Percentiles rank a stretch among this genome's conserved stretches.
Evolutionary conservation across 148 eudicot species (phyloP).

Genomic region (Pharnaceum exiguum): DNA sequence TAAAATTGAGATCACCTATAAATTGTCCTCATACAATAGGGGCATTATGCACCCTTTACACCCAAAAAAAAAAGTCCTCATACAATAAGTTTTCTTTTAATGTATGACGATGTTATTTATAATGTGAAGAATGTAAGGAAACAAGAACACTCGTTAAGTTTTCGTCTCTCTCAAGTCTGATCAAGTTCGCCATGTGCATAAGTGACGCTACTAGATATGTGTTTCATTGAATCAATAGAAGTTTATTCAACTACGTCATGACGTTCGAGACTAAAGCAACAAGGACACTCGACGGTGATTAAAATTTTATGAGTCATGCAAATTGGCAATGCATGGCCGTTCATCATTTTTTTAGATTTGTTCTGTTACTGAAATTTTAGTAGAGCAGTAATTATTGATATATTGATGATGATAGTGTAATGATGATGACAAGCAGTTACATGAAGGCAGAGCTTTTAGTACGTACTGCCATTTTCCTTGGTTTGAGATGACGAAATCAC

Average conservation of each 20-base stretch:
- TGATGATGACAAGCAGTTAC: too few species aligned
- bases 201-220: constrained; percentile 15
- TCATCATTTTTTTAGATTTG: neutral
- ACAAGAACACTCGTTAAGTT: constrained; percentile 6
- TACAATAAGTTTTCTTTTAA: too few species aligned
- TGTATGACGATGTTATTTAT: too few species aligned
- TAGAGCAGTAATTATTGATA: neutral
- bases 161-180: constrained; percentile 3
- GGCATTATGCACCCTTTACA: too few species aligned
- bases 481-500: constrained; percentile 24
- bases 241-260: constrained; percentile 7
- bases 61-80: too few species aligned
- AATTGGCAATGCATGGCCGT: neutral
- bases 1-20: too few species aligned
- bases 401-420: neutral
- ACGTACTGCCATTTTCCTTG: constrained; percentile 13
- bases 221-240: neutral
- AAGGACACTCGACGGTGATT: neutral
- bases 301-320: neutral
- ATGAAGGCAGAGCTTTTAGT: neutral
- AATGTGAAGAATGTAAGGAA: neutral
- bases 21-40: too few species aligned
- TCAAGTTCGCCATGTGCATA: constrained; percentile 18
- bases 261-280: constrained; percentile 1
- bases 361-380: too few species aligned